Base-by-base conservation (phyloP, 805 yeast genomes). In the Blastobotrys robertii region DNA sequence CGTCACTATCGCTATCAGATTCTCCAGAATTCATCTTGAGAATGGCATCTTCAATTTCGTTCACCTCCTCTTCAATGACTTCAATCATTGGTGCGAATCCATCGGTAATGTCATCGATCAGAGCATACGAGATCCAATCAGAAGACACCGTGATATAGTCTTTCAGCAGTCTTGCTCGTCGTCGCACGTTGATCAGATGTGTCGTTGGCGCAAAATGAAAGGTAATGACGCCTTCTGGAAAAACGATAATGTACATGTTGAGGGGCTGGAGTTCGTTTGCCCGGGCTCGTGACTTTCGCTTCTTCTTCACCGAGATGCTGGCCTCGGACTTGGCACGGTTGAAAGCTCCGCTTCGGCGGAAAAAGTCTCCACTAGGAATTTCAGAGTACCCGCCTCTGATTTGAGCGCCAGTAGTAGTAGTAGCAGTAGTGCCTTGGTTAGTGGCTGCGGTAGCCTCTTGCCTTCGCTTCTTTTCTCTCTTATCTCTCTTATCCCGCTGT, bases 51-150 rank as follows among this genome's bases (percentile, higher is more conserved):
- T 92, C 98, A 48, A 92, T 92, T n/a, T 77, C 73, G 58, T 87
- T 86, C 15, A 92, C 97, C 55, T 92, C 98, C 46, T 80, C 86
- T 58, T 92, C 97, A 41, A 92, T 88, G 38, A 90, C 76, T 45
- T 85, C 94, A 49, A 92, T 88, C 81, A 92, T 77, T 2, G 98
- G 98, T 1, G 94, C 97, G 68, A 85, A 92, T 0, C 94, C 94
- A 68, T 92, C 98, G 0, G 97, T 90, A 50, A 92, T 85, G 60
- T 92, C 97, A 66, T 92, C 98, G 53, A 92, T 85, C 49, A 92
- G 66, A 0, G 97, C 97, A 64, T 92, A 92, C 1, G 96, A 90
- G 37, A 92, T 81, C 98, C 98, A 92, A 61, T 92, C 97, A 0
- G 97, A 78, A 2, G 90, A 77, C 4, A 92, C 95, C 2, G 84